Evolutionary conservation across 2,329 filamentous ascomycete genomes (phyloP).

Genomic region (Hymenoscyphus albidus): DNA sequence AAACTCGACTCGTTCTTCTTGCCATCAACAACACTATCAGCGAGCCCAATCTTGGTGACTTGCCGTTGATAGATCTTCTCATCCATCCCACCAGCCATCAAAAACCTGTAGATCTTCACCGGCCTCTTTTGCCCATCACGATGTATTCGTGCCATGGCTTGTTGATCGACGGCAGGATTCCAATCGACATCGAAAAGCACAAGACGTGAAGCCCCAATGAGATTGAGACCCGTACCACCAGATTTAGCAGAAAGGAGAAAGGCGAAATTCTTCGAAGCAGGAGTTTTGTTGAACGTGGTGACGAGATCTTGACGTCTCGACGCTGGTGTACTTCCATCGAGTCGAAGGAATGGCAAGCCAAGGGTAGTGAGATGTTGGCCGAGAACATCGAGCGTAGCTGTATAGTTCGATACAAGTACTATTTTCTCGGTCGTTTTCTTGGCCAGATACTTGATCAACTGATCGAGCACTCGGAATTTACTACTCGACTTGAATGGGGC

Average conservation of each 20-base stretch:
- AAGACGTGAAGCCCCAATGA: conserved; percentile 66
- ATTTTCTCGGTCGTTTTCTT: conserved; percentile 64
- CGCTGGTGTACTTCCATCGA: conserved; percentile 64
- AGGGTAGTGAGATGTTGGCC: conserved; percentile 57
- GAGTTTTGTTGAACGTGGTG: conserved; percentile 63
- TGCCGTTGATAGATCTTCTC: conserved; percentile 75
- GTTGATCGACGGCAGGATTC: conserved; percentile 70
- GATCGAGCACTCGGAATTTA: conserved; percentile 65
- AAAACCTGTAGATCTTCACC: conserved; percentile 65
- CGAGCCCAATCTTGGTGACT: conserved; percentile 65
- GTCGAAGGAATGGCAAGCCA: conserved; percentile 59
- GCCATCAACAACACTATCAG: conserved; percentile 67
- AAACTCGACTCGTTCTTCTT: conserved; percentile 59
- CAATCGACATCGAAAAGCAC: conserved; percentile 72
- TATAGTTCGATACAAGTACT: conserved; percentile 74
- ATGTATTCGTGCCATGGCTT: conserved; percentile 73
- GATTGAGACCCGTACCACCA: conserved; percentile 65
- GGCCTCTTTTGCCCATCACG: conserved; percentile 66
- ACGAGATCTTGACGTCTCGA: conserved; percentile 64
- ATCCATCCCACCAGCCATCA: conserved; percentile 65
- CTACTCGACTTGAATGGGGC: conserved; percentile 56
- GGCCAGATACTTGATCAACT: conserved; percentile 57
- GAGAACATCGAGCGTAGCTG: conserved; percentile 65
- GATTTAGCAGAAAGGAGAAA: conserved; percentile 71
- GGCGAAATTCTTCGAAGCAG: conserved; percentile 55